Evolutionary conservation across 169 alveolate species (phyloP).

Genomic region (Plasmodium gaboni): DNA sequence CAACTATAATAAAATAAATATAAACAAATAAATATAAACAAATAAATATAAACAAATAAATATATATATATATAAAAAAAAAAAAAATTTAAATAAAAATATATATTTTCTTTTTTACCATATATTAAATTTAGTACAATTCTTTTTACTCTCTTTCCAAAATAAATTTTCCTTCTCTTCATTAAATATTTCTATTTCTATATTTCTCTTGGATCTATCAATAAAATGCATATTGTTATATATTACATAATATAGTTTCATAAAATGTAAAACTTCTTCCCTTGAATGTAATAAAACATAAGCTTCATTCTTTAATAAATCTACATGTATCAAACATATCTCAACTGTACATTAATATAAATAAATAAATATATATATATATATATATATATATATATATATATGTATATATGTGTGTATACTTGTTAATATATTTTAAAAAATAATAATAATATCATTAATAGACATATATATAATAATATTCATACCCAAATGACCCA

Average conservation of each 20-base stretch:
- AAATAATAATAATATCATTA: too few relatives aligned
- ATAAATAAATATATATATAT: neutral
- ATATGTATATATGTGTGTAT: neutral
- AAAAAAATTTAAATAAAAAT: conserved; percentile 6
- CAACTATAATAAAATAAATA: conserved; percentile 30
- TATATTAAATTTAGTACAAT: conserved; percentile 13
- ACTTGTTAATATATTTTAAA: neutral
- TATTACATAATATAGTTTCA: conserved; percentile 24
- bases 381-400: neutral
- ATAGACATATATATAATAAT: neutral
- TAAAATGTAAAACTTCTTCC: conserved; percentile 62
- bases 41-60: neutral
- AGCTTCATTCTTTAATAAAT: conserved; percentile 44
- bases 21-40: neutral
- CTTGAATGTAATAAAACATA: conserved; percentile 61
- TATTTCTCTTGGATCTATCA: neutral
- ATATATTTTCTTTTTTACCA: conserved; percentile 18
- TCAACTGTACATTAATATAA: conserved; percentile 14
- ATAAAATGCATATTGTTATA: conserved; percentile 37
- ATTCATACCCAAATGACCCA: conserved; percentile 57
- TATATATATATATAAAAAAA: neutral
- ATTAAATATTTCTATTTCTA: conserved; percentile 63
- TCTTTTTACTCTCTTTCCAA: conserved; percentile 36
- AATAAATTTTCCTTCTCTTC: conserved; percentile 38
- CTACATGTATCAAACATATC: conserved; percentile 36